phyloP scores from a whole-genome alignment of 2,329 filamentous ascomycete genomes.

The Aspergillus jensenii region DNA sequence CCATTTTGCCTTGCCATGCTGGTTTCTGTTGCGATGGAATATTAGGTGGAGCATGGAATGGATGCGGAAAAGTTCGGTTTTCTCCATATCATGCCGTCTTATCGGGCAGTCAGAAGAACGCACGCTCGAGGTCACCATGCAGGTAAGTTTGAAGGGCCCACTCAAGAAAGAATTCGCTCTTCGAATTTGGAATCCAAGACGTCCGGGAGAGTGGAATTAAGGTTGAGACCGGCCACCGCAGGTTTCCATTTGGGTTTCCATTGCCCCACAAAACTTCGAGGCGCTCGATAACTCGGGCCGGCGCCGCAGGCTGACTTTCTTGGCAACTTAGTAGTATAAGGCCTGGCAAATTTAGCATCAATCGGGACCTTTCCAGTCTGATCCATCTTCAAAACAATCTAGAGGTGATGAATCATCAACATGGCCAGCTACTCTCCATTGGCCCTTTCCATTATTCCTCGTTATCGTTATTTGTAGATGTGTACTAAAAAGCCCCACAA shows the following conservation, averaged over 20 bases:
- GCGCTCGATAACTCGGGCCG: too few relatives aligned
- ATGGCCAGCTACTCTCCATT: not conserved
- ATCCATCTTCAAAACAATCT: not conserved
- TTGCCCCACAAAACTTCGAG: not conserved
- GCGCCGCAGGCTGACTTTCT: not conserved
- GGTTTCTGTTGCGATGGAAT: slow-evolving; percentile 84
- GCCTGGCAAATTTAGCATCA: too few relatives aligned
- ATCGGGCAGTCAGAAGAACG: too few relatives aligned
- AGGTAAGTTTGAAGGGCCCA: not conserved
- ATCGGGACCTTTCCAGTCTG: not conserved
- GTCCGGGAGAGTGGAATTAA: too few relatives aligned
- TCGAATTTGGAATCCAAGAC: too few relatives aligned
- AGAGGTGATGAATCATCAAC: not conserved
- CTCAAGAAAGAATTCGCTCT: too few relatives aligned
- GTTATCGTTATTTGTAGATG: not conserved
- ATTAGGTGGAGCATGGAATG: slow-evolving; percentile 63
- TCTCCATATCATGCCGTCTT: slow-evolving; percentile 25
- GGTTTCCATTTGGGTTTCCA: too few relatives aligned
- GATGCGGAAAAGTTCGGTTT: slow-evolving; percentile 27
- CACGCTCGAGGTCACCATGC: not conserved
- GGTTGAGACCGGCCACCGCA: too few relatives aligned
- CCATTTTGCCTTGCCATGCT: slow-evolving; percentile 80
- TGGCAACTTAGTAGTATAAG: not conserved
- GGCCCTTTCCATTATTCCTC: not conserved
- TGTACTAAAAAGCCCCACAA: slow-evolving; percentile 16